Evolutionary conservation across 73 alveolate species (phyloP), one percentile per base, ranked within the genome.

Genomic region (Symbiodinium natans): DNA sequence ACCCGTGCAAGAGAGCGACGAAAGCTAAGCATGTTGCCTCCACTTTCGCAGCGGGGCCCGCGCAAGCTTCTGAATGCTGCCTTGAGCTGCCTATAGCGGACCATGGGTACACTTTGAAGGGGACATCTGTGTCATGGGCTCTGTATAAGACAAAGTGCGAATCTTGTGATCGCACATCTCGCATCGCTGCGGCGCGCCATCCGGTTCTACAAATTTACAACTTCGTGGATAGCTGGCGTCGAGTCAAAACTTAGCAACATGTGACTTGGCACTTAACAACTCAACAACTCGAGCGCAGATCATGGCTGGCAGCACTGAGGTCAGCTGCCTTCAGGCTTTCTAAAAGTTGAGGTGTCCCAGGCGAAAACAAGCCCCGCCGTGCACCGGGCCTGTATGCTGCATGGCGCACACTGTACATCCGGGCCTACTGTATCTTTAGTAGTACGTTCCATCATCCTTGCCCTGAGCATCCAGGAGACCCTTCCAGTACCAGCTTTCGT

Each of bases 391-490:
- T 52, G 21, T 27, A 52, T 52, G 21, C 68, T 27, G 17, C 68
- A 52, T 52, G 68, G 68, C 68, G 68, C 23, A 11, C 17, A 3
- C 68, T 52, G 68, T 52, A 52, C 68, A 52, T 7, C n/a, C n/a
- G n/a, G n/a, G n/a, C n/a, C n/a, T n/a, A n/a, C n/a, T n/a, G n/a
- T n/a, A n/a, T n/a, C n/a, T 52, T 21, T 15, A 73, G 80, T 92
- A 71, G 98, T 71, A 92, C 77, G 82, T 92, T 43, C 98, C 98
- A 29, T 92, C 90, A 46, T 92, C 89, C 77, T 92, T 42, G 80
- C 90, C 98, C 88, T 71, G 90, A 31, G 98, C 98, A 17, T 92
- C 82, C 98, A 92, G 46, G 59, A 71, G 34, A 56, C 98, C 90
- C 98, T 73, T 92, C 98, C 89, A 92, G 98, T 42, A 92, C 80